Percentiles rank a stretch among this genome's conserved stretches.
phyloP scores from a whole-genome alignment of 78 protist genomes.

The Dictyostelium firmibasis region DNA sequence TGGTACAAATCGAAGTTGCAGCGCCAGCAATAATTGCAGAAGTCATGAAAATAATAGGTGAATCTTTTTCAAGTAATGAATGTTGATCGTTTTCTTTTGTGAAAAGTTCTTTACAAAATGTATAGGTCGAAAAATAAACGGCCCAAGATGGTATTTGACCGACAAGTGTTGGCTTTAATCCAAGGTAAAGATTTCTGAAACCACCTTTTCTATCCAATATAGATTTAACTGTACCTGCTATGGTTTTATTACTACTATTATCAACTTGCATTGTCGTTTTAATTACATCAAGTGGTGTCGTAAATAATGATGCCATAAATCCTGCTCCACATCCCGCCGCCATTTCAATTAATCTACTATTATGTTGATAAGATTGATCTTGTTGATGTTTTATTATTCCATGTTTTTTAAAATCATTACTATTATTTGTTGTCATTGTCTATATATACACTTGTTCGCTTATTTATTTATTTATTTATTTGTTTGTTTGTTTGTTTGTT shows the following conservation, averaged over 20 bases:
- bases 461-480: neutral
- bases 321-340: slow-evolving; percentile 82
- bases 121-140: slow-evolving; percentile 83
- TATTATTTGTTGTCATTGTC: slow-evolving; percentile 10
- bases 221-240: neutral
- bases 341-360: slow-evolving; percentile 33
- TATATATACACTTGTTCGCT: neutral
- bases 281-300: slow-evolving; percentile 79
- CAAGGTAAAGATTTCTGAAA: slow-evolving; percentile 17
- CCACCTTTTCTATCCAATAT: slow-evolving; percentile 49
- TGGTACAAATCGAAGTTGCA: slow-evolving; percentile 36
- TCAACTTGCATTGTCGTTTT: slow-evolving; percentile 83
- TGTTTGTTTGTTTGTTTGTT: too few species aligned
- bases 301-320: slow-evolving; percentile 61
- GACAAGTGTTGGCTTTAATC: slow-evolving; percentile 74
- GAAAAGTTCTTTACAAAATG: slow-evolving; percentile 38
- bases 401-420: neutral
- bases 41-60: slow-evolving; percentile 1
- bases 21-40: slow-evolving; percentile 86
- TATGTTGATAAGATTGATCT: neutral
- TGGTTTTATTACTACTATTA: neutral
- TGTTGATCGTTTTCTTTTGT: neutral
- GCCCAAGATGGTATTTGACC: slow-evolving; percentile 89
- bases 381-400: neutral
- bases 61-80: neutral